A percentile compares a stretch with the other conserved stretches of the same genome.
These are phyloP conservation scores for Arachnopeziza araneosa DNA, from an alignment of 2,329 filamentous ascomycete species.

Conservation along the genomic window DNA sequence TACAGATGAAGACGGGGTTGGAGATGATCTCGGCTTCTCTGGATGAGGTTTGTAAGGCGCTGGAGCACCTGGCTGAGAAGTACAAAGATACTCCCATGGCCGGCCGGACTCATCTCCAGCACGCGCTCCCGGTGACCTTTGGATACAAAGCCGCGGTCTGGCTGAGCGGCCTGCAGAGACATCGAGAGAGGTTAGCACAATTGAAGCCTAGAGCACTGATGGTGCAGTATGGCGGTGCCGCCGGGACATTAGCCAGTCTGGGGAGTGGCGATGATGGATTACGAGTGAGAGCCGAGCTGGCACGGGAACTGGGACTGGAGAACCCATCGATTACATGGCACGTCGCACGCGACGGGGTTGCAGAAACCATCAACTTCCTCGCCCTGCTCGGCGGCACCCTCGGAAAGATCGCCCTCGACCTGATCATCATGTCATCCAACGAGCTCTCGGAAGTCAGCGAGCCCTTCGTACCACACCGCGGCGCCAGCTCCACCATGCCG, in stretches of 20 bases:
- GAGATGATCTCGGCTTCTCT: conserved; percentile 42
- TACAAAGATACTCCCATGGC: conserved; percentile 51
- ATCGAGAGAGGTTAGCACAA: conserved; percentile 42
- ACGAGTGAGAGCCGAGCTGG: conserved; percentile 43
- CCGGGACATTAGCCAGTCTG: conserved; percentile 48
- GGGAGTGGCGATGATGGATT: conserved; percentile 43
- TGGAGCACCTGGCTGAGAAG: conserved; percentile 38
- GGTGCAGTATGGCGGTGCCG: conserved; percentile 52
- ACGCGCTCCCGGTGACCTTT: conserved; percentile 51
- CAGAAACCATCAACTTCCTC: conserved; percentile 48
- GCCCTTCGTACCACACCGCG: conserved; percentile 49
- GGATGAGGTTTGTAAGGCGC: conserved; percentile 36
- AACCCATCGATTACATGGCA: conserved; percentile 54
- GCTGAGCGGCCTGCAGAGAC: conserved; percentile 44
- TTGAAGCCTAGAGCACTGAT: conserved; percentile 41
- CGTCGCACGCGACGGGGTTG: conserved; percentile 47
- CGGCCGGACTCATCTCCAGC: conserved; percentile 51
- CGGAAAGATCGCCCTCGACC: conserved; percentile 50
- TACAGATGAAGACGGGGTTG: conserved; percentile 48
- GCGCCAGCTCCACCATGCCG: conserved; percentile 51
- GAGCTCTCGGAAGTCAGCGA: conserved; percentile 50
- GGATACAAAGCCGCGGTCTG: conserved; percentile 54
- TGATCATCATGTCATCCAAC: conserved; percentile 53
- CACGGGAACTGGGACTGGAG: conserved; percentile 40
- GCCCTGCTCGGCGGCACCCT: conserved; percentile 47